Conservation (phyloP, 352 stramenopile species). For the Pythium angustatum region DNA sequence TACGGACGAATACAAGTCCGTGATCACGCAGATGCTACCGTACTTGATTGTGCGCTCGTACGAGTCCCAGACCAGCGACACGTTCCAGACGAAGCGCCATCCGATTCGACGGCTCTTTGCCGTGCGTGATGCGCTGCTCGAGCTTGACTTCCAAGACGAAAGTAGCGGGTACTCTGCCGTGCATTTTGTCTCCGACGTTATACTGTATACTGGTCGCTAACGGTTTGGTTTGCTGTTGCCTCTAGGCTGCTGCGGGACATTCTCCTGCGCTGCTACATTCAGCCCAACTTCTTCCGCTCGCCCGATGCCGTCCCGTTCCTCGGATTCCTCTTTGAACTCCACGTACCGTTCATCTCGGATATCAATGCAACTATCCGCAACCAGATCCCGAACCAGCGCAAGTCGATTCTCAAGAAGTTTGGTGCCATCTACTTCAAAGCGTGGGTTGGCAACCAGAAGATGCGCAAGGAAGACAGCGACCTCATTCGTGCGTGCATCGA, state of each 20-base stretch:
- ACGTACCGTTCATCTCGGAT: slow-evolving; percentile 79
- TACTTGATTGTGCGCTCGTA: slow-evolving; percentile 85
- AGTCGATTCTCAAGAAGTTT: slow-evolving; percentile 80
- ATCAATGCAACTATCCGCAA: slow-evolving; percentile 90
- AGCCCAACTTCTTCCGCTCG: slow-evolving; percentile 82
- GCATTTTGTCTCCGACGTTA: too few relatives aligned
- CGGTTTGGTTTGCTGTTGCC: neutral
- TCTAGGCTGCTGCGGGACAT: slow-evolving; percentile 73
- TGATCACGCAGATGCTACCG: slow-evolving; percentile 84
- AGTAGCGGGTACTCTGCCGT: slow-evolving; percentile 73
- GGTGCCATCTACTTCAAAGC: slow-evolving; percentile 82
- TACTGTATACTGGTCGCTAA: too few relatives aligned
- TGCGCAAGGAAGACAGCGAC: slow-evolving; percentile 24
- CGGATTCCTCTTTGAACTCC: slow-evolving; percentile 85
- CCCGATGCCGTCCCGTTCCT: slow-evolving; percentile 82
- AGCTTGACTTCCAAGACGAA: slow-evolving; percentile 84
- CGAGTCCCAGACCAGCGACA: slow-evolving; percentile 48
- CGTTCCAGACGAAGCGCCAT: slow-evolving; percentile 69
- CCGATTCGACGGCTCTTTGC: slow-evolving; percentile 73
- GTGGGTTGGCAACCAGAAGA: slow-evolving; percentile 62
- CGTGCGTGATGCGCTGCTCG: slow-evolving; percentile 72
- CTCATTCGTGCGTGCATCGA: slow-evolving; percentile 67
- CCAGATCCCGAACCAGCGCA: slow-evolving; percentile 81
- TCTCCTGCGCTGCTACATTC: slow-evolving; percentile 86
- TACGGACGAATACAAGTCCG: slow-evolving; percentile 47